Base-by-base conservation (phyloP, 2,329 filamentous ascomycete genomes). In the Pseudogymnoascus sp. region DNA sequence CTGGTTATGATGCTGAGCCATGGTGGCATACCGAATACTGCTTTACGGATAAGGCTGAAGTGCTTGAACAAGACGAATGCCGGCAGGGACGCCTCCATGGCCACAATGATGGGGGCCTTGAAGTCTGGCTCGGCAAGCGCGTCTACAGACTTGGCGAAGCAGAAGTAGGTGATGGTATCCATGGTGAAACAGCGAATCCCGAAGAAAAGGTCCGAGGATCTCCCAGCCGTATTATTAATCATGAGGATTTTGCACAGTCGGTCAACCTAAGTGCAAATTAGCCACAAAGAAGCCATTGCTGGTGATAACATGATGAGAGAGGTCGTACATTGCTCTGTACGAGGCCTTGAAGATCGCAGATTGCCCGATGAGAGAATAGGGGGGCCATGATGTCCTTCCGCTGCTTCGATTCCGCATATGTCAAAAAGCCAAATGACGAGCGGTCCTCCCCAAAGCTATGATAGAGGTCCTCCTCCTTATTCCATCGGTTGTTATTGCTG, bases 401-500 rank as follows among this genome's bases (percentile, higher is more conserved):
- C 31, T 72, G 68, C 64, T 77, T 79, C 33, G 74, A 71, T 62
- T 75, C 74, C 10, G 67, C 67, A 63, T 77, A 76, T 14, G 71
- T 78, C 33, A 74, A 64, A 61, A 74, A 76, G 10, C 74, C 76
- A 65, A 80, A 78, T 31, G 74, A 76, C n/a, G 76, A 77, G 16
- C 73, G 67, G 64, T 78, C 73, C 62, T 76, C 72, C 62, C 74
- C 74, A 65, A 80, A 79, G 44, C 71, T 71, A 16, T 70, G 68
- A 65, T 80, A 80, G 1, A 78, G 68, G 0, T 42, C 63, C 1
- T 65, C 66, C 44, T 79, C 76, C 62, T 80, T 79, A 64, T 78
- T 73, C 76, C 76, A 78, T 14, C 72, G 70, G 50, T 75, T 75
- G 40, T 70, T 72, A 59, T 71, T 70, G 66, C 74, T 76, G 68